Conservation (phyloP, 2,329 filamentous ascomycete species). For the Xylogone sp. region DNA sequence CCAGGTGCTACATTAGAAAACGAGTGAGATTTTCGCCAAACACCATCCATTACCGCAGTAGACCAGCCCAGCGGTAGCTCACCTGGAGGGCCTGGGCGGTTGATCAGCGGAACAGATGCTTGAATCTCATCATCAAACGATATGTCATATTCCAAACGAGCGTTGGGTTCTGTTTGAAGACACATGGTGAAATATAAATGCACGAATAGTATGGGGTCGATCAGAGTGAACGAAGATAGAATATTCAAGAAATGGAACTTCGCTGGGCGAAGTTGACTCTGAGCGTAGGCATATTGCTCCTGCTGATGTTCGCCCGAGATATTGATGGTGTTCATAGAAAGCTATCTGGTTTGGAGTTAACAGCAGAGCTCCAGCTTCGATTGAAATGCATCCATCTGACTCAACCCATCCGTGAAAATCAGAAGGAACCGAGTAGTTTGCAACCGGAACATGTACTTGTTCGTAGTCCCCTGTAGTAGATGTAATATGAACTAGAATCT, state of each 20-base stretch:
- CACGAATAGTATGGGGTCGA: not conserved
- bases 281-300: slow-evolving; percentile 51
- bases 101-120: slow-evolving; percentile 29
- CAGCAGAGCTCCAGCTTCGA: slow-evolving; percentile 45
- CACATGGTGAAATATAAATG: not conserved
- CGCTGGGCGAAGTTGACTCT: slow-evolving; percentile 42
- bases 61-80: slow-evolving; percentile 10
- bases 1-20: slow-evolving; percentile 23
- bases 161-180: slow-evolving; percentile 10
- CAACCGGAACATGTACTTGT: slow-evolving; percentile 49
- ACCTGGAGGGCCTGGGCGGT: slow-evolving; percentile 22
- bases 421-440: slow-evolving; percentile 41
- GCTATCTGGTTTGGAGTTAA: not conserved
- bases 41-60: slow-evolving; percentile 10
- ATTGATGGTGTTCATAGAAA: not conserved
- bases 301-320: slow-evolving; percentile 46
- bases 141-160: slow-evolving; percentile 24
- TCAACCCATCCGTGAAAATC: slow-evolving; percentile 58
- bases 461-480: slow-evolving; percentile 36
- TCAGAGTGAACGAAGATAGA: not conserved
- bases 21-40: slow-evolving; percentile 31
- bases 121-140: slow-evolving; percentile 35
- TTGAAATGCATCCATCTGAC: slow-evolving; percentile 49
- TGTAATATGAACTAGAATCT: slow-evolving; percentile 27
- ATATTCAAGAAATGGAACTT: slow-evolving; percentile 1